Evolutionary conservation across 2,329 filamentous ascomycete genomes (phyloP), one percentile per base, ranked within the genome.

Genomic region (Thielaviopsis populi): DNA sequence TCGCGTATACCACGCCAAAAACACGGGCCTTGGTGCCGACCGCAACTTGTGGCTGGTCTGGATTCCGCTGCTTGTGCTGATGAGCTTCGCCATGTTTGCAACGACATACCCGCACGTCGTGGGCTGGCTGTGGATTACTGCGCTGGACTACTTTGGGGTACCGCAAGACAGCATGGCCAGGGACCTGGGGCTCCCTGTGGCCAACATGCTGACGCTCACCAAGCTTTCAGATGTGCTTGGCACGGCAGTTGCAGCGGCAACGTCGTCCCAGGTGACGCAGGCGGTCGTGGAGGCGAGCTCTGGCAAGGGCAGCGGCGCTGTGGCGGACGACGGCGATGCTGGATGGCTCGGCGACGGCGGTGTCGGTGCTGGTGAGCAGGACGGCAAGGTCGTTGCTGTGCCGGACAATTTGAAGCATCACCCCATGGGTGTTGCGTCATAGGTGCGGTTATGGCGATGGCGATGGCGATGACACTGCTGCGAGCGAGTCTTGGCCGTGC

Each of bases 41-140:
- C 79, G 80, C 69, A 85, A 86, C 70, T 75, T 87, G 56, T 87
- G 85, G 75, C 84, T 86, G 68, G 78, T 87, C 69, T 87, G 84
- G 84, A 76, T 77, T 68, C 75, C 75, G 15, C 70, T 76, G 22
- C 72, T 78, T n/a, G 66, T 75, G 30, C 67, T 75, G 61, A 73
- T 77, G 65, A 68, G 75, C 56, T 71, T 71, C 65, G 73, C 74
- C 13, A 75, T 76, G 73, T 69, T 76, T 48, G 75, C 73, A 66
- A 74, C 72, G 65, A 70, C 71, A 37, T 69, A 79, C 30, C 78
- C 78, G 1, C 73, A 78, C 2, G 41, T 37, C 7, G 64, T 63
- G 65, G 73, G 75, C 15, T 50, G 22, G 42, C 56, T 65, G 24
- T 63, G 61, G 62, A 24, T 62, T 15, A 42, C 40, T 5, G 58